Evolutionary conservation across 108 stramenopile species (phyloP), one percentile per base, ranked within the genome.

Genomic region (Epipyxis sp.): DNA sequence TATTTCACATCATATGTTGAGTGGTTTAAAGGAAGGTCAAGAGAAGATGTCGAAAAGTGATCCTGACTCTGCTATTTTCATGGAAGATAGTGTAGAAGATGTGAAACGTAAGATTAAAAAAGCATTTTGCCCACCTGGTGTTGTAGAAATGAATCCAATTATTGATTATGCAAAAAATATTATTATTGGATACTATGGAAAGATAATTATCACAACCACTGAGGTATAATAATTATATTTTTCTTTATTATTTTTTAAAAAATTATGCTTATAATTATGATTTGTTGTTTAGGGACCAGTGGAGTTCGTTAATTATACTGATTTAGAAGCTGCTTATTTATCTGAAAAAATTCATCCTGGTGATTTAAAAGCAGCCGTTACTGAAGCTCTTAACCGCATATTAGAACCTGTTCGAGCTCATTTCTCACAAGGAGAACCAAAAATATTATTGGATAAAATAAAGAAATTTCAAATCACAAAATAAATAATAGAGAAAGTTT

Each of bases 21-120:
- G 91, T 76, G 99, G 99, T 20, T 83, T 99, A 40, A 98, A 98
- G 84, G 93, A 94, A 45, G 99, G 99, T 1, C 99, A 99, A 88
- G 94, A 94, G 76, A 99, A 99, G 88, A 99, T 99, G 99, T 90
- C 89, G 83, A 99, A 99, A 84, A 93, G 92, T 44, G 95, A 98
- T 91, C 96, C 99, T 20, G 96, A 99, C 86, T 91, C 90, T 34
- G 98, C 98, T 32, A 91, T 99, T 59, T 99, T 98, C 79, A 99
- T 99, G 98, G 98, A 99, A 79, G 98, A 99, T 86, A 69, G 92
- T 2, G 86, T 82, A 1, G 94, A 89, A 68, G 94, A 95, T 86
- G 96, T 97, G 34, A 86, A 91, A 65, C 89, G 94, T 46, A 97
- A 97, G 80, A 92, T 97, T 67, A 78, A 74, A 67, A 87, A 84